These are phyloP conservation scores for Cladophialophora immunda DNA, from an alignment of 2,329 filamentous ascomycete species.

Conservation along the genomic window DNA sequence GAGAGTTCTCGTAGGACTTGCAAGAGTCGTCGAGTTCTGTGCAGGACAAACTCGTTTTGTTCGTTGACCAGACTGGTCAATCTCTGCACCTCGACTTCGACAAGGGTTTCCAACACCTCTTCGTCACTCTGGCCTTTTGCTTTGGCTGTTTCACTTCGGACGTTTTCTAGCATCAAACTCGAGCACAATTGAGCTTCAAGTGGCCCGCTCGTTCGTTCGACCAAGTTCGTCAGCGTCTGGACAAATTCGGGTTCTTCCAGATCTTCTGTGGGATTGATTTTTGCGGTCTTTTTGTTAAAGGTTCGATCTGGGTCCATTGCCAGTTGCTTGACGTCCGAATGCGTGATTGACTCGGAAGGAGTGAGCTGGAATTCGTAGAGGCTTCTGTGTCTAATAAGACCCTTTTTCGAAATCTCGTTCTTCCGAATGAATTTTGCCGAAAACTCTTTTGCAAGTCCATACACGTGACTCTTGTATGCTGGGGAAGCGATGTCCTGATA, in stretches of 20 bases:
- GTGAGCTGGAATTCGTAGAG: slow-evolving; percentile 11
- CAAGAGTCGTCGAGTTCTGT: slow-evolving; percentile 15
- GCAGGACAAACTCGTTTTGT: slow-evolving; percentile 10
- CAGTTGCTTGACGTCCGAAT: slow-evolving; percentile 21
- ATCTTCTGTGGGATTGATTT: neutral
- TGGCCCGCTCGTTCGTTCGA: slow-evolving; percentile 18
- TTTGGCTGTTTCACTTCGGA: neutral
- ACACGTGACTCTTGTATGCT: slow-evolving; percentile 35
- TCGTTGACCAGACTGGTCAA: slow-evolving; percentile 13
- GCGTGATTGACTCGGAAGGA: slow-evolving; percentile 24
- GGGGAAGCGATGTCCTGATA: slow-evolving; percentile 60
- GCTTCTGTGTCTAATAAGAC: neutral
- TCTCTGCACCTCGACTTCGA: slow-evolving; percentile 6
- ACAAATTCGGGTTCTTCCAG: slow-evolving; percentile 1
- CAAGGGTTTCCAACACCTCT: neutral
- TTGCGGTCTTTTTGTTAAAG: slow-evolving; percentile 18
- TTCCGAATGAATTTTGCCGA: slow-evolving; percentile 31
- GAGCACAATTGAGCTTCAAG: slow-evolving; percentile 18
- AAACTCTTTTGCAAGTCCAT: slow-evolving; percentile 33
- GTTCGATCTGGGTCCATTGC: slow-evolving; percentile 15
- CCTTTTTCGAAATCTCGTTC: slow-evolving; percentile 14
- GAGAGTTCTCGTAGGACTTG: slow-evolving; percentile 25
- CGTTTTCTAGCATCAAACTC: slow-evolving; percentile 8
- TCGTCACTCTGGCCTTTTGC: neutral
- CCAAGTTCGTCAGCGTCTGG: neutral